Percentiles rank a stretch among this genome's conserved stretches.
Evolutionary conservation across 495 filamentous ascomycete species (phyloP).

Genomic region (Hyaloscypha bicolor): DNA sequence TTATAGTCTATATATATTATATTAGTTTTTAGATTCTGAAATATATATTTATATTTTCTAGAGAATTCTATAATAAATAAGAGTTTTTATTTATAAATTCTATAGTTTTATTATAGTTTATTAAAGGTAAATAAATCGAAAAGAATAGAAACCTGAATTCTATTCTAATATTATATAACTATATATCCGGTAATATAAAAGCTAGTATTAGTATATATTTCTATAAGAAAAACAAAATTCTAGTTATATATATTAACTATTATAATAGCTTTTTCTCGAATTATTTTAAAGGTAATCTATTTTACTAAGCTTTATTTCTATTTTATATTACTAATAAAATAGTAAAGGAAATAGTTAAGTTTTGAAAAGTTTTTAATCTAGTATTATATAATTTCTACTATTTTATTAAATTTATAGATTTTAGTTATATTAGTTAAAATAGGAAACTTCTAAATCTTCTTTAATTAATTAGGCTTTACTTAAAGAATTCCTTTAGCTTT

Average conservation of each 20-base stretch:
- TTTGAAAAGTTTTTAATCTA: background rate
- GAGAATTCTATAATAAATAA: no score
- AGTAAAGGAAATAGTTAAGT: background rate
- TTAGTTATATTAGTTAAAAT: background rate
- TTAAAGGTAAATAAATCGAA: background rate
- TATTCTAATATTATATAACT: no score
- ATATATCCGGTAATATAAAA: no score
- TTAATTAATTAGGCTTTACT: background rate
- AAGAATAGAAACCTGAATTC: background rate
- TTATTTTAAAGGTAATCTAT: background rate
- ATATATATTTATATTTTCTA: no score
- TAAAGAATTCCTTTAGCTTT: background rate
- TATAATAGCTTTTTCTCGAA: background rate
- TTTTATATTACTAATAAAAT: background rate
- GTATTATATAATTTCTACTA: background rate
- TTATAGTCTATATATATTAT: no score
- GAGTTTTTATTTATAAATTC: conserved; percentile 2
- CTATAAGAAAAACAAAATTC: background rate
- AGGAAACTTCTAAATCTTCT: background rate
- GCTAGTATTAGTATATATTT: no score
- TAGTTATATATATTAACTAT: background rate
- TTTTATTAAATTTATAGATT: background rate
- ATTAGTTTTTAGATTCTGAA: no score
- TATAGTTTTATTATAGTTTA: background rate
- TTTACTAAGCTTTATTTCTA: background rate